A percentile compares a stretch with the other conserved stretches of the same genome.
Conservation (phyloP, 805 yeast species). For the Schwanniomyces occidentalis region DNA sequence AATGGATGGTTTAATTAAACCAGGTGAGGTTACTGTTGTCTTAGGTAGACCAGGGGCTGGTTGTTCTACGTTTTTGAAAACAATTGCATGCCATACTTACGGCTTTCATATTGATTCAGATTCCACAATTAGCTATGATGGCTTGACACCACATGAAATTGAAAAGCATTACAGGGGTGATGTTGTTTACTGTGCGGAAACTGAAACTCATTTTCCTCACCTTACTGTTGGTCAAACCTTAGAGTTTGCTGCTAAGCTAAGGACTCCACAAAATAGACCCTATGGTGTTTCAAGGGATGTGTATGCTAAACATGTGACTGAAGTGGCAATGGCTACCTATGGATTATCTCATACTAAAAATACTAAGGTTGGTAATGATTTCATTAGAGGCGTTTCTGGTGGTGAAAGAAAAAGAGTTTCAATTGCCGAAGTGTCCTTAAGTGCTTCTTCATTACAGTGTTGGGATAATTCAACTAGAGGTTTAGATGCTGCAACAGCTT, state of each 20-base stretch:
- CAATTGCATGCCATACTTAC: conserved; percentile 38
- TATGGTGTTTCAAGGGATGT: conserved; percentile 33
- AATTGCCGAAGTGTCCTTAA: conserved; percentile 72
- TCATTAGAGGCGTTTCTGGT: conserved; percentile 74
- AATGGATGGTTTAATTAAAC: conserved; percentile 35
- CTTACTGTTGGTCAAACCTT: conserved; percentile 57
- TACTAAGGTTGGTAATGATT: conserved; percentile 65
- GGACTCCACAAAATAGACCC: conserved; percentile 46
- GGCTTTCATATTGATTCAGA: conserved; percentile 36
- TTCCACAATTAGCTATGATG: conserved; percentile 35
- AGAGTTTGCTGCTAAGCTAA: conserved; percentile 54
- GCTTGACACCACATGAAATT: conserved; percentile 30
- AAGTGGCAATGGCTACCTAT: conserved; percentile 45
- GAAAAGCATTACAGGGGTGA: conserved; percentile 35
- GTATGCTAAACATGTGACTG: conserved; percentile 42
- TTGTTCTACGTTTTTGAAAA: conserved; percentile 40
- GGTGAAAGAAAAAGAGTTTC: conserved; percentile 87
- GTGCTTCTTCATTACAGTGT: conserved; percentile 55
- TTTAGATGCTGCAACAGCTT: conserved; percentile 80
- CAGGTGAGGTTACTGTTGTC: conserved; percentile 43
- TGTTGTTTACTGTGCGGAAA: conserved; percentile 49
- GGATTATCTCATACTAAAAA: conserved; percentile 55
- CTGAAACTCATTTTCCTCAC: conserved; percentile 58
- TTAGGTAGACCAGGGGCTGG: conserved; percentile 46
- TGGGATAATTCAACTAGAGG: conserved; percentile 86